Conservation (phyloP, 345 rosid genomes). For the Populus davidiana region DNA sequence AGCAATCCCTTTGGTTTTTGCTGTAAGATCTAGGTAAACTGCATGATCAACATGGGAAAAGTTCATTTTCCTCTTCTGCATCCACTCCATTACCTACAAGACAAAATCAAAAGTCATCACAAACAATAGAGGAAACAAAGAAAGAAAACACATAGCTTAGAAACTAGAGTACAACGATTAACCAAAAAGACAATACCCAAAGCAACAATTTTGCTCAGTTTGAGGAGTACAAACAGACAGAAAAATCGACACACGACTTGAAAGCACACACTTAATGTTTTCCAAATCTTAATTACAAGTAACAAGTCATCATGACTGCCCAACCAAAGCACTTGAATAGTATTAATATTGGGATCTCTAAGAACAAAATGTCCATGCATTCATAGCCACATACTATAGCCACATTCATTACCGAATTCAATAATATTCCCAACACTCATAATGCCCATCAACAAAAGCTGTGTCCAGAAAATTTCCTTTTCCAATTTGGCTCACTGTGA, state of each 20-base stretch:
- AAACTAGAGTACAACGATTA: background rate
- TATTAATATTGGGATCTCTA: background rate
- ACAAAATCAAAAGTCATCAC: background rate
- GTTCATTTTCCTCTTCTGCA: constrained; percentile 59
- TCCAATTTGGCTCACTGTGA: background rate
- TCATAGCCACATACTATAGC: background rate
- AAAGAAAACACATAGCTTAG: background rate
- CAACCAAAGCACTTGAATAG: background rate
- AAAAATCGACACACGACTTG: too few relatives aligned
- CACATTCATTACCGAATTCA: background rate
- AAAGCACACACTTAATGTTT: background rate
- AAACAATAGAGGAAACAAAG: background rate
- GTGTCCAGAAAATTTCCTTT: background rate
- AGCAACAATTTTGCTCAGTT: background rate
- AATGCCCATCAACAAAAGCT: background rate
- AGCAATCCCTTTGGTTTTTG: constrained; percentile 51
- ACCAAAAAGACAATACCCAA: background rate
- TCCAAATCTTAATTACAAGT: background rate
- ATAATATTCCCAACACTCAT: background rate
- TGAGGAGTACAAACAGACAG: background rate
- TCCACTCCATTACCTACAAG: constrained; percentile 72
- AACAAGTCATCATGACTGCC: background rate
- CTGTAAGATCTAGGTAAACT: constrained; percentile 53
- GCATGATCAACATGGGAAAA: constrained; percentile 44
- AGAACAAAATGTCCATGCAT: background rate